Evolutionary conservation across 345 rosid genomes (phyloP), one percentile per base, ranked within the genome.

Genomic region (Clarkia xantiana): DNA sequence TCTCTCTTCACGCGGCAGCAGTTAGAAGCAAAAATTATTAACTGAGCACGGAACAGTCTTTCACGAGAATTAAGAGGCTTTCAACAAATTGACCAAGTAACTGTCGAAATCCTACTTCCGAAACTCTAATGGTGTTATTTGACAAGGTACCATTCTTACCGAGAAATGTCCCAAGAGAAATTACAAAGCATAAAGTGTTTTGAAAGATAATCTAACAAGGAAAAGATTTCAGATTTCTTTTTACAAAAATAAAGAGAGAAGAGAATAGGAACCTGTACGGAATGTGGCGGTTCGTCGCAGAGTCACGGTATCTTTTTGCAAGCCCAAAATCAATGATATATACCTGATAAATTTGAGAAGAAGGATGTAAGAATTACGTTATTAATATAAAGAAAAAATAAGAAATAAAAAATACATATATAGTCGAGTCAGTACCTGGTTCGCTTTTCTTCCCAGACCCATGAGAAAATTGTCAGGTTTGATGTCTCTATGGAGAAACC

Each of bases 391-490:
- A 11, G 11, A 1, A 18, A 17, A 49, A 44, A 29, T 2, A 29
- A 39, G 12, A 39, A 2, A 23, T 11, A 47, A 14, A 20, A 9
- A 14, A 8, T 38, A 48, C 9, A n/a, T 40, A 12, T 40, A 16
- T 15, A 52, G 15, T 4, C 34, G 57, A 52, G 15, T 4, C 34
- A 61, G 44, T 39, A 79, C 86, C 79, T 76, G 91, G 64, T 72
- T 79, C 36, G 91, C 91, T 65, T 75, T 79, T 56, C 83, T 62
- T 23, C 86, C 83, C 16, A 79, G 86, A 58, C 91, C 91, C 86
- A 82, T 82, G 15, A 82, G 79, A 54, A 79, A 82, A 74, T 82
- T 82, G 65, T 82, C 91, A 11, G 91, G 86, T 54, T 82, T 82
- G 51, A 82, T 72, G 57, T 82, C 91, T 59, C 91, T 71, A 57